phyloP scores from a whole-genome alignment of 257 asterid genomes.

The Misopates orontium region DNA sequence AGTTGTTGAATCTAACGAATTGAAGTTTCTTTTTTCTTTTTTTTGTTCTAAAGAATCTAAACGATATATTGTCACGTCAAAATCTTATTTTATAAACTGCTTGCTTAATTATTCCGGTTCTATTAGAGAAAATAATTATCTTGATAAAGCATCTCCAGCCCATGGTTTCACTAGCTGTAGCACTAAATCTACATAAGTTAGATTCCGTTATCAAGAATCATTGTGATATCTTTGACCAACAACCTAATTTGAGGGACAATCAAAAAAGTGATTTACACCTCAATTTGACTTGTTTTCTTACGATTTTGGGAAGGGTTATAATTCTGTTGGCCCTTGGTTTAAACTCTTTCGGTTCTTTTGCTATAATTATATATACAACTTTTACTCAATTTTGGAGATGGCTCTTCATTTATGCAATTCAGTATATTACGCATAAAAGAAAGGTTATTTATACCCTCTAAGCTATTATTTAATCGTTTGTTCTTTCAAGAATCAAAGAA shows the following conservation, averaged over 20 bases:
- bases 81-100: too few relatives aligned
- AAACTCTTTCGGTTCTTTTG: neutral
- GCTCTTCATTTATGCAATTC: slow-evolving; percentile 6
- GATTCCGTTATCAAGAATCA: slow-evolving; percentile 8
- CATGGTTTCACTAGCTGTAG: neutral
- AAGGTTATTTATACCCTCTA: neutral
- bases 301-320: neutral
- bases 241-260: slow-evolving; percentile 9
- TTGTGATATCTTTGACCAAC: neutral
- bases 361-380: too few relatives aligned
- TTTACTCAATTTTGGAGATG: neutral
- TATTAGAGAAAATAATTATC: too few relatives aligned
- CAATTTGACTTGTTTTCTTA: slow-evolving; percentile 8
- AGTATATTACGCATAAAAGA: neutral
- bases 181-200: neutral
- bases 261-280: slow-evolving; percentile 7
- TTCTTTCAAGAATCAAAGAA: slow-evolving; percentile 5
- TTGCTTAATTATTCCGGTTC: too few relatives aligned
- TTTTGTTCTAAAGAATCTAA: too few relatives aligned
- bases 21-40: too few relatives aligned
- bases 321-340: neutral
- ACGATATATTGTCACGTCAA: too few relatives aligned
- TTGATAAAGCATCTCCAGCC: neutral
- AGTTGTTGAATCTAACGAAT: too few relatives aligned
- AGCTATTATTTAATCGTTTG: neutral